Percentiles rank a stretch among this genome's conserved stretches.
phyloP scores from a whole-genome alignment of 2,329 filamentous ascomycete species.

The Fusarium veterinarium region DNA sequence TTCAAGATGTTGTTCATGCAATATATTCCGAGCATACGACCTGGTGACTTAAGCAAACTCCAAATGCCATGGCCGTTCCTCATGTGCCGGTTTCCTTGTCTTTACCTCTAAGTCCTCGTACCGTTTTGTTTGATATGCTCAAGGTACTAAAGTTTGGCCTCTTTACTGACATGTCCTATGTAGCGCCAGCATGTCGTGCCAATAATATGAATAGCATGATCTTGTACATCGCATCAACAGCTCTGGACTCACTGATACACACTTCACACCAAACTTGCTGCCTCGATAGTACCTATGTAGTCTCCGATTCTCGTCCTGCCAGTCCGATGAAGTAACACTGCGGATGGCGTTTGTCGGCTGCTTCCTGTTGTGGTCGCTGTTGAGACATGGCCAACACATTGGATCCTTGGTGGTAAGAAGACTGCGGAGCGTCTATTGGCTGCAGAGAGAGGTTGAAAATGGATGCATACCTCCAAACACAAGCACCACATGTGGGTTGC shows the following conservation, averaged over 20 bases:
- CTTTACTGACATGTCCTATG: not conserved
- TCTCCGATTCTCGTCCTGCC: slow-evolving; percentile 4
- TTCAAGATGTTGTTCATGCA: not conserved
- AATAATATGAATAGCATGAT: slow-evolving; percentile 1
- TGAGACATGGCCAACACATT: slow-evolving; percentile 33
- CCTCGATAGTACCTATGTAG: not conserved
- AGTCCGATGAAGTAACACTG: slow-evolving; percentile 21
- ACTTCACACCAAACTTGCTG: not conserved
- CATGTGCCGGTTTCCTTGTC: not conserved
- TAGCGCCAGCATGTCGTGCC: not conserved
- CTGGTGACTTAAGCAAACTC: not conserved
- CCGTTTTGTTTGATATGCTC: not conserved
- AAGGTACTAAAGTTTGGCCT: not conserved
- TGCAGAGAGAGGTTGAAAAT: not conserved
- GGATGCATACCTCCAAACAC: slow-evolving; percentile 15
- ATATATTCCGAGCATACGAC: not conserved
- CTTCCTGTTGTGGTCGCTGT: slow-evolving; percentile 18
- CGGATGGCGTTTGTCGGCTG: slow-evolving; percentile 12
- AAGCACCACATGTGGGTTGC: slow-evolving; percentile 34
- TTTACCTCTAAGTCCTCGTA: not conserved
- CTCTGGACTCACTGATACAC: not conserved
- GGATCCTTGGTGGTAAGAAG: slow-evolving; percentile 1
- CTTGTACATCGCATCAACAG: not conserved
- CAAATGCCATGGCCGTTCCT: not conserved
- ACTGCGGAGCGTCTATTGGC: slow-evolving; percentile 12